Conservation (phyloP, 495 filamentous ascomycete species). For the Recurvomyces mirabilis region DNA sequence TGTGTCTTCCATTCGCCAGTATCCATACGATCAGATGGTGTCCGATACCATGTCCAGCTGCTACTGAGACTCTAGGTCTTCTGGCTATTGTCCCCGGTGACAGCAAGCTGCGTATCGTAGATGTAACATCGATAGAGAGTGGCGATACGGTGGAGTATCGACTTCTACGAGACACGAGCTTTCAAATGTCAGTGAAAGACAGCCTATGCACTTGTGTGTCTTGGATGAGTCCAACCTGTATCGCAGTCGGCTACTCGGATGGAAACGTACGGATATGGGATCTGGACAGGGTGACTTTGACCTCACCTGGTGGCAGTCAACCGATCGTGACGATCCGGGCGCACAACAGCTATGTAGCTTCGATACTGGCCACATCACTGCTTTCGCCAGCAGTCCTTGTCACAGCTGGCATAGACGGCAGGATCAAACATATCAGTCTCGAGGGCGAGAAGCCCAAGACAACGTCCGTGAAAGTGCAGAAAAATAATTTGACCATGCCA, state of each 20-base stretch:
- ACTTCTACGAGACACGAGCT: constrained; percentile 41
- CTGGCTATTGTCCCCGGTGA: constrained; percentile 54
- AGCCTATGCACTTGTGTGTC: constrained; percentile 48
- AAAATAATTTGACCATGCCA: no score
- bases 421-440: no score
- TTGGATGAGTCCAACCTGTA: constrained; percentile 50
- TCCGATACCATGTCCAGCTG: constrained; percentile 33
- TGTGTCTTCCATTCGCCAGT: constrained; percentile 56
- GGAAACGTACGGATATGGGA: constrained; percentile 50
- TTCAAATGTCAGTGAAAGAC: constrained; percentile 37
- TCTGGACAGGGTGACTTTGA: constrained; percentile 28
- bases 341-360: constrained; percentile 50
- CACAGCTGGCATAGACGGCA: no score
- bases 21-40: constrained; percentile 53
- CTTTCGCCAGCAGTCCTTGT: no score
- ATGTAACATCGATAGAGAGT: constrained; percentile 36
- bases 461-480: no score
- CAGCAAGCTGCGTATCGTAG: constrained; percentile 49
- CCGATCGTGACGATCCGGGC: constrained; percentile 47
- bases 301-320: constrained; percentile 26
- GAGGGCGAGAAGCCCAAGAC: no score
- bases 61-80: constrained; percentile 41
- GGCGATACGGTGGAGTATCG: constrained; percentile 26
- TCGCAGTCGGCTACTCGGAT: constrained; percentile 53
- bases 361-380: no score